Percentiles rank a stretch among this genome's conserved stretches.
Evolutionary conservation across 2,329 filamentous ascomycete genomes (phyloP).

Genomic region (Xylariaceae sp.): DNA sequence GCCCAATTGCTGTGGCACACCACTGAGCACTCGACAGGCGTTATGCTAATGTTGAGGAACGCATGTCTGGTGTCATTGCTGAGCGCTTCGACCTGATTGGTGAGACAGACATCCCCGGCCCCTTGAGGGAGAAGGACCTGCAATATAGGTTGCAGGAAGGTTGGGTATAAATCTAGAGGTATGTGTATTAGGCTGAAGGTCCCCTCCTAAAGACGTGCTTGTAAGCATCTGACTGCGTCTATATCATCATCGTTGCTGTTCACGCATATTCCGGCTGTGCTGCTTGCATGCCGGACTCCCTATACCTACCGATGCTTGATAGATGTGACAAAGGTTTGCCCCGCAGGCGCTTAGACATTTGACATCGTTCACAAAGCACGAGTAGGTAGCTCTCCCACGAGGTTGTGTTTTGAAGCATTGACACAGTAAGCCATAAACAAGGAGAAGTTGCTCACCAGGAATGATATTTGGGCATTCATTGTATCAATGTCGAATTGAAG

Average conservation of each 20-base stretch:
- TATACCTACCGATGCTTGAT: neutral
- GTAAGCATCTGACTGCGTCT: slow-evolving; percentile 19
- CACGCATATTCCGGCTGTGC: slow-evolving; percentile 4
- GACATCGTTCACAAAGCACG: too few relatives aligned
- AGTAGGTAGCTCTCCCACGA: too few relatives aligned
- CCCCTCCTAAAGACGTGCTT: slow-evolving; percentile 69
- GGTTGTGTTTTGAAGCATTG: too few relatives aligned
- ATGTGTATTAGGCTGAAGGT: slow-evolving; percentile 90
- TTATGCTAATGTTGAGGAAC: slow-evolving; percentile 94
- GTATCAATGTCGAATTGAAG: slow-evolving; percentile 33
- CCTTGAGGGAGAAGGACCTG: slow-evolving; percentile 76
- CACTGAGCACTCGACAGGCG: slow-evolving; percentile 89
- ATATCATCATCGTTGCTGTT: neutral
- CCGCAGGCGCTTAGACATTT: too few relatives aligned
- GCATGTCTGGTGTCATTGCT: slow-evolving; percentile 67
- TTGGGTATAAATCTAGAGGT: slow-evolving; percentile 77
- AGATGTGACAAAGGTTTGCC: slow-evolving; percentile 17
- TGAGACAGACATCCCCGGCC: slow-evolving; percentile 43
- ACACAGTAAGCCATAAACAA: too few relatives aligned
- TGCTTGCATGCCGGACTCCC: slow-evolving; percentile 18
- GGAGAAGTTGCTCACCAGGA: slow-evolving; percentile 40
- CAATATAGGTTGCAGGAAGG: slow-evolving; percentile 86
- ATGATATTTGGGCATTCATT: slow-evolving; percentile 47
- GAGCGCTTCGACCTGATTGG: slow-evolving; percentile 52
- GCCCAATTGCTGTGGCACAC: slow-evolving; percentile 83